A percentile compares a stretch with the other conserved stretches of the same genome.
These are phyloP conservation scores for Peterozyma xylosa DNA, from an alignment of 805 yeast species.

Conservation along the genomic window DNA sequence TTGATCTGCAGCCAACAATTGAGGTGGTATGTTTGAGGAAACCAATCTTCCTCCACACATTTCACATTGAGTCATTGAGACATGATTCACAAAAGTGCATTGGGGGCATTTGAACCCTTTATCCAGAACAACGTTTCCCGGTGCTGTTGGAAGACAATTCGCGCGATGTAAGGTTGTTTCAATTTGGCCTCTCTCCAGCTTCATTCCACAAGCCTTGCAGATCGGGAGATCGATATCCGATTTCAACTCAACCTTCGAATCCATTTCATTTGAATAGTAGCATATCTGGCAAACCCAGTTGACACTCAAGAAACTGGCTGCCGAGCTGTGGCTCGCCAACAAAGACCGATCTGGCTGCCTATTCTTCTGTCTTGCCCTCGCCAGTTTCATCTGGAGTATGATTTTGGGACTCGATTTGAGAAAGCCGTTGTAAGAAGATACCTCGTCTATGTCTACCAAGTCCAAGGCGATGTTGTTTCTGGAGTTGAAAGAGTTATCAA, in stretches of 20 bases:
- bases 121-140: slow-evolving; percentile 5
- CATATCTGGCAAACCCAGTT: slow-evolving; percentile 91
- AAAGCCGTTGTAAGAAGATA: slow-evolving; percentile 40
- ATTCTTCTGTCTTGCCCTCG: slow-evolving; percentile 10
- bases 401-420: slow-evolving; percentile 75
- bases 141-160: slow-evolving; percentile 1
- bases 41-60: slow-evolving; percentile 65
- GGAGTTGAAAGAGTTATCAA: slow-evolving; percentile 36
- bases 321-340: neutral
- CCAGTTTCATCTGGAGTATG: slow-evolving; percentile 18
- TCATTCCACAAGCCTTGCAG: slow-evolving; percentile 61
- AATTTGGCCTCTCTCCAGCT: slow-evolving; percentile 28
- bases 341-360: neutral
- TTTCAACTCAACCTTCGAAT: slow-evolving; percentile 5
- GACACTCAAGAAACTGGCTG: slow-evolving; percentile 3
- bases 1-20: neutral
- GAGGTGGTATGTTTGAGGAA: slow-evolving; percentile 17
- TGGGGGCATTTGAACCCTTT: slow-evolving; percentile 37
- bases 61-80: slow-evolving; percentile 72
- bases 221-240: slow-evolving; percentile 26
- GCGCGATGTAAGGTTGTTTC: slow-evolving; percentile 12
- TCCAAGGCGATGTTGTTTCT: slow-evolving; percentile 11
- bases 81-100: slow-evolving; percentile 72
- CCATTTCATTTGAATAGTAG: slow-evolving; percentile 50
- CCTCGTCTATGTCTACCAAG: slow-evolving; percentile 13